Conservation (phyloP, 2,329 filamentous ascomycete genomes). For the Rutstroemia sydowiana region DNA sequence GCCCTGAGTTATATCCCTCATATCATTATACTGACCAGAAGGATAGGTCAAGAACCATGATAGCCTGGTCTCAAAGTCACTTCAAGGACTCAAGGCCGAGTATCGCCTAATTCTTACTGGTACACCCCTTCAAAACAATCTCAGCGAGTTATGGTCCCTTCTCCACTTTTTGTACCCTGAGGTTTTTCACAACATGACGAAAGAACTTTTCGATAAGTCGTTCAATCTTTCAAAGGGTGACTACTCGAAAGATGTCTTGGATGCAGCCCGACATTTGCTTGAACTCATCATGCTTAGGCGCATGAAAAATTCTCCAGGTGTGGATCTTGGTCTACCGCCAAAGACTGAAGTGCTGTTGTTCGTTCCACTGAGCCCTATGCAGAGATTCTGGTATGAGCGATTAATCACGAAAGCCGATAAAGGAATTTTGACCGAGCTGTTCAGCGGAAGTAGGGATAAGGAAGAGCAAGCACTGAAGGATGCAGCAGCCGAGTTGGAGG, state of each 20-base stretch:
- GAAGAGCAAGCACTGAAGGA: conserved; percentile 31
- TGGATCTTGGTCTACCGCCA: conserved; percentile 46
- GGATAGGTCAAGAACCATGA: conserved; percentile 35
- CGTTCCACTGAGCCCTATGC: conserved; percentile 50
- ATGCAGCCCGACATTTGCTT: conserved; percentile 43
- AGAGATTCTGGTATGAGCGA: conserved; percentile 50
- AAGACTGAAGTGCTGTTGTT: conserved; percentile 52
- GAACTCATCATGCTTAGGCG: conserved; percentile 52
- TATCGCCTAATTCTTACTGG: conserved; percentile 33
- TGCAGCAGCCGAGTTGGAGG: conserved; percentile 28
- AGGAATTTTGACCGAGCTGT: conserved; percentile 44
- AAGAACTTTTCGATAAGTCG: conserved; percentile 43
- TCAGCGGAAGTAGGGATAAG: conserved; percentile 39
- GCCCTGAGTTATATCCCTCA: background rate
- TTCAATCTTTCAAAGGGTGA: conserved; percentile 49
- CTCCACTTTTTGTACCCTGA: conserved; percentile 51
- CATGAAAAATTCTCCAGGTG: conserved; percentile 47
- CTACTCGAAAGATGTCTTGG: conserved; percentile 45
- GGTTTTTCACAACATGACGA: conserved; percentile 46
- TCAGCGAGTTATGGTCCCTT: conserved; percentile 49
- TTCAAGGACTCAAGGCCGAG: conserved; percentile 31
- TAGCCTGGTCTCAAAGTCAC: conserved; percentile 26
- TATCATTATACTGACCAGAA: background rate
- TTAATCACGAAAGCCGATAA: conserved; percentile 48
- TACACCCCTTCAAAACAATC: conserved; percentile 52